Evolutionary conservation across 768 basidiomycete species (phyloP), one percentile per base, ranked within the genome.

Genomic region (Termitomyces heimii): DNA sequence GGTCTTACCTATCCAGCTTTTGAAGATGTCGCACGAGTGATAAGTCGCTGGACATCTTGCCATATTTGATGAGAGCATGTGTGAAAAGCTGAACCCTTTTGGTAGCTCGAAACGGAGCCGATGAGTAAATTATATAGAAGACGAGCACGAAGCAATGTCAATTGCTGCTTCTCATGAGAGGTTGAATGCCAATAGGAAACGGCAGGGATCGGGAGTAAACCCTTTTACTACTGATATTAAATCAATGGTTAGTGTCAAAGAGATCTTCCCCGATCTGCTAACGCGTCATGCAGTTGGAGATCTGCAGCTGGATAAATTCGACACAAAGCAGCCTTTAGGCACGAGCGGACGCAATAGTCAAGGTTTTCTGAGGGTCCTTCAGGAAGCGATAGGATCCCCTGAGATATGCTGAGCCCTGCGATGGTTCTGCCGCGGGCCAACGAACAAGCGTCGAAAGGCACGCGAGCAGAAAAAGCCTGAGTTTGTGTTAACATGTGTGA

Each of bases 401-500:
- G 13, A 24, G 40, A 22, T 42, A 42, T 22, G 5, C 24, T 12
- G 5, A 24, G 5, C 22, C 37, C 42, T 43, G 42, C 20, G 14
- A 43, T 34, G 14, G 32, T 34, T 49, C 20, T 48, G 47, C 47
- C 47, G 47, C 47, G 47, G 57, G 55, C 52, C 52, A 53, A 53
- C 13, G 37, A 22, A 6, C 5, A 48, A 48, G 31, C 4, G 7
- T 32, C 48, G 50, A 51, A 6, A 48, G 53, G 62, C 62, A 62
- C 62, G 51, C 62, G 62, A 62, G 56, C 53, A 55, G 20, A 6
- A 49, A 49, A 35, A 28, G 8, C 6, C 16, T 37, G 12, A 20
- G n/a, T 47, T 47, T 47, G 26, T 40, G 18, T 40, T 9, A n/a
- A 13, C 4, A 20, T 40, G 20, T 18, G n/a, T 40, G 39, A 40